Conservation (phyloP, 1,284 basidiomycete genomes). For the Ceratobasidium sp. region DNA sequence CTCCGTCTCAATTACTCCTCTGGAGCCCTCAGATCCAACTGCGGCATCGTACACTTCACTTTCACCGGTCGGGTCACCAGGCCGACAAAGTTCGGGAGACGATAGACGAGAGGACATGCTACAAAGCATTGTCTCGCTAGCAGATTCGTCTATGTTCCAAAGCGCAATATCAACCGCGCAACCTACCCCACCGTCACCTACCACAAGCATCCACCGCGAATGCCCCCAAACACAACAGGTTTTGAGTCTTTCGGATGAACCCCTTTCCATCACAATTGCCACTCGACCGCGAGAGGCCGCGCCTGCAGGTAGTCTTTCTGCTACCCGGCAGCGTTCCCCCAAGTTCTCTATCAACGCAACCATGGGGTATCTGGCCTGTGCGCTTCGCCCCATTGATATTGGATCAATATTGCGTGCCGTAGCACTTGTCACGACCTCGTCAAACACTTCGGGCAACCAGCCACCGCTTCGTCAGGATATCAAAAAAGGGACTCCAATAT, state of each 20-base stretch:
- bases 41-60: conserved; percentile 19
- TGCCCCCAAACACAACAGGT: conserved; percentile 30
- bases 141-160: conserved; percentile 67
- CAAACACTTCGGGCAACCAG: neutral
- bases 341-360: conserved; percentile 19
- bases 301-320: conserved; percentile 50
- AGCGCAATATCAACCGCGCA: conserved; percentile 65
- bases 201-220: conserved; percentile 20
- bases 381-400: conserved; percentile 26
- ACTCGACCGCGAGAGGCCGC: conserved; percentile 59
- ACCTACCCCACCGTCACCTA: conserved; percentile 16
- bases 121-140: conserved; percentile 69
- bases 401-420: conserved; percentile 32
- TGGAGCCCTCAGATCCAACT: conserved; percentile 26
- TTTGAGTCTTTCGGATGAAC: conserved; percentile 47
- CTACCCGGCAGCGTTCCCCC: conserved; percentile 42
- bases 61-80: conserved; percentile 32
- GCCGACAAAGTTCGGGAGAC: conserved; percentile 36
- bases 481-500: conserved; percentile 10
- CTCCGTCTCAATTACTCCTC: conserved; percentile 37
- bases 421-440: conserved; percentile 5
- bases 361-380: conserved; percentile 31
- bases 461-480: neutral
- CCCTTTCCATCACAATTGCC: conserved; percentile 60
- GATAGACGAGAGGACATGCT: conserved; percentile 63